These are phyloP conservation scores for Przewalskia tangutica DNA, from an alignment of 257 asterid genomes.

Conservation along the genomic window DNA sequence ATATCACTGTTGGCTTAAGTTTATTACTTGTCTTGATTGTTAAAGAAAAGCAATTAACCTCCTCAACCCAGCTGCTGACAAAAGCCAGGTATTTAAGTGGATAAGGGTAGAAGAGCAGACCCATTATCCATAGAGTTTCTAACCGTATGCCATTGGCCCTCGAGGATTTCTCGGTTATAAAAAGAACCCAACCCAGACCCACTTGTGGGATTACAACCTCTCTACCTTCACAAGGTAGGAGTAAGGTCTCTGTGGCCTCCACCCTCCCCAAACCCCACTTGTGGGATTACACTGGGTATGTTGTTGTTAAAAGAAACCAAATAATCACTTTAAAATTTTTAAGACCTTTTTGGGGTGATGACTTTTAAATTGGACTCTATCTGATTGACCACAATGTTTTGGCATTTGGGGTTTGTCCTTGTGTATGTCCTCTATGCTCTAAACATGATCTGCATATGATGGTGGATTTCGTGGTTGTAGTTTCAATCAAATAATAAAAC, in stretches of 20 bases:
- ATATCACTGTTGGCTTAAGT: background rate
- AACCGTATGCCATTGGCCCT: too few relatives aligned
- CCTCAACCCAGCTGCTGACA: background rate
- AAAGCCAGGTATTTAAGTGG: too few relatives aligned
- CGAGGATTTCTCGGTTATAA: too few relatives aligned
- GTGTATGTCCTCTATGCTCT: background rate
- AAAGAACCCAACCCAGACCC: too few relatives aligned
- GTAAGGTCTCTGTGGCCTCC: too few relatives aligned
- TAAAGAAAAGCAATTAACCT: background rate
- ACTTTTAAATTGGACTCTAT: background rate
- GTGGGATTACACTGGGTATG: too few relatives aligned
- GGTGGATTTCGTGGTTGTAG: background rate
- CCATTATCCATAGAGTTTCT: too few relatives aligned
- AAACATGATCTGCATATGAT: background rate
- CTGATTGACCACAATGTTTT: background rate
- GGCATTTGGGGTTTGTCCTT: background rate
- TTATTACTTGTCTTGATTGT: background rate
- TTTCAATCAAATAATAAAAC: background rate
- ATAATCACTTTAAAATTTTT: background rate
- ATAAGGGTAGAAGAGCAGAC: too few relatives aligned
- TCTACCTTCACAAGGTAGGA: too few relatives aligned
- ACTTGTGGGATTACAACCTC: too few relatives aligned
- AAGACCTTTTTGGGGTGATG: background rate
- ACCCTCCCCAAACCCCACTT: too few relatives aligned
- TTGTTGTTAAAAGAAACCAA: too few relatives aligned